phyloP scores from a whole-genome alignment of 148 eudicot species.

The Nepenthes gracilis region DNA sequence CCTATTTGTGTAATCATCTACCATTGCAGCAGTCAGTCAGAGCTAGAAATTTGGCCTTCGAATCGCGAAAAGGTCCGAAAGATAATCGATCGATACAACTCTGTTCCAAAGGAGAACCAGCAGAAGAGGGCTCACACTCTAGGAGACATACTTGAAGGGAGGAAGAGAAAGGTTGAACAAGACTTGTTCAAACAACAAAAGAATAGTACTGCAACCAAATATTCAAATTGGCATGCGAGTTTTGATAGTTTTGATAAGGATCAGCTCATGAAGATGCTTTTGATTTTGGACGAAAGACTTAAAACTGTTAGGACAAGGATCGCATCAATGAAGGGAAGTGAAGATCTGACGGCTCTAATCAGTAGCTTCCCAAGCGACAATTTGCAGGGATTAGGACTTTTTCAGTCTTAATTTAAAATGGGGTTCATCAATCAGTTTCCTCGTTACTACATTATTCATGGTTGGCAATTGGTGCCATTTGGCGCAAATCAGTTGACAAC shows the following conservation, averaged over 20 bases:
- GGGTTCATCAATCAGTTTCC: too few species aligned
- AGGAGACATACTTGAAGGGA: slow-evolving; percentile 11
- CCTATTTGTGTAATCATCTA: slow-evolving; percentile 19
- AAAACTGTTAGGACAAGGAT: background rate
- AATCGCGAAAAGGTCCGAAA: background rate
- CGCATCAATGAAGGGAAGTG: background rate
- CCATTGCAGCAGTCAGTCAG: background rate
- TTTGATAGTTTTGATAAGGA: background rate
- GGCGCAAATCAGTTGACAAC: too few species aligned
- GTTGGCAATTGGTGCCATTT: too few species aligned
- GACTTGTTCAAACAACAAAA: background rate
- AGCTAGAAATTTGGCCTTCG: background rate
- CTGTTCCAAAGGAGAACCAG: slow-evolving; percentile 7
- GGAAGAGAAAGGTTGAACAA: slow-evolving; percentile 3
- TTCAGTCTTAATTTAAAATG: background rate
- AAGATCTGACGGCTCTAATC: background rate
- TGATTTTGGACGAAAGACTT: background rate
- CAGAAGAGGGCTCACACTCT: slow-evolving; percentile 5
- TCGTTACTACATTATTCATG: too few species aligned
- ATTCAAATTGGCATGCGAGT: slow-evolving; percentile 3
- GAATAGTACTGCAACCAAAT: background rate
- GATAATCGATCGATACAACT: slow-evolving; percentile 8
- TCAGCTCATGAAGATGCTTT: background rate
- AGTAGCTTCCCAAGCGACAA: background rate
- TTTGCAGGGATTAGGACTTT: background rate